Evolutionary conservation across 73 alveolate species (phyloP).

Genomic region (Stentor coeruleus): DNA sequence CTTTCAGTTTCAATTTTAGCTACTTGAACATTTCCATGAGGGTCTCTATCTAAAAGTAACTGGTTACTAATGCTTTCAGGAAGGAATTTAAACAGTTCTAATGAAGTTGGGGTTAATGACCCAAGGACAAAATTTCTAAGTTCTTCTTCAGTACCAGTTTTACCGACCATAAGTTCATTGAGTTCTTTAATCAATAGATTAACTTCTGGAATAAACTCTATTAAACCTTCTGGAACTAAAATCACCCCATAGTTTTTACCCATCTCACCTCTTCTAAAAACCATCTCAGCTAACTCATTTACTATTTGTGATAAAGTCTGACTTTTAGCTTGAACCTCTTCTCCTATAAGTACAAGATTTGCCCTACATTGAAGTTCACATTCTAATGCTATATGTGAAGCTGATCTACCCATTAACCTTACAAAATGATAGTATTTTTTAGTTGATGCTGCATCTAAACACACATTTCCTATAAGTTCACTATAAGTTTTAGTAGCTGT

Average conservation of each 20-base stretch:
- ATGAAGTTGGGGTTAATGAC: slow-evolving; percentile 52
- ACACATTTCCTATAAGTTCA: slow-evolving; percentile 92
- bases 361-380: slow-evolving; percentile 87
- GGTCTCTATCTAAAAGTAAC: slow-evolving; percentile 96
- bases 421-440: slow-evolving; percentile 94
- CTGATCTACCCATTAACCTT: slow-evolving; percentile 98
- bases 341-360: slow-evolving; percentile 83
- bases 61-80: slow-evolving; percentile 91
- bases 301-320: slow-evolving; percentile 71
- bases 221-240: slow-evolving; percentile 97
- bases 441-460: slow-evolving; percentile 70
- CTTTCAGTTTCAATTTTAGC: slow-evolving; percentile 98
- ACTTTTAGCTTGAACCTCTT: slow-evolving; percentile 82
- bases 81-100: slow-evolving; percentile 63
- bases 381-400: slow-evolving; percentile 97
- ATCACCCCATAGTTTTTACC: slow-evolving; percentile 92
- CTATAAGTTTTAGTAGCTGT: slow-evolving; percentile 97
- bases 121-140: slow-evolving; percentile 44
- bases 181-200: slow-evolving; percentile 45
- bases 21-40: slow-evolving; percentile 87
- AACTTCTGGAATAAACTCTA: slow-evolving; percentile 92
- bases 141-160: slow-evolving; percentile 41
- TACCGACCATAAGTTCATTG: slow-evolving; percentile 31
- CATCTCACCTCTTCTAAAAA: slow-evolving; percentile 49
- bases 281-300: slow-evolving; percentile 69